phyloP scores from a whole-genome alignment of 2,329 filamentous ascomycete species.

The Didymella sp. region DNA sequence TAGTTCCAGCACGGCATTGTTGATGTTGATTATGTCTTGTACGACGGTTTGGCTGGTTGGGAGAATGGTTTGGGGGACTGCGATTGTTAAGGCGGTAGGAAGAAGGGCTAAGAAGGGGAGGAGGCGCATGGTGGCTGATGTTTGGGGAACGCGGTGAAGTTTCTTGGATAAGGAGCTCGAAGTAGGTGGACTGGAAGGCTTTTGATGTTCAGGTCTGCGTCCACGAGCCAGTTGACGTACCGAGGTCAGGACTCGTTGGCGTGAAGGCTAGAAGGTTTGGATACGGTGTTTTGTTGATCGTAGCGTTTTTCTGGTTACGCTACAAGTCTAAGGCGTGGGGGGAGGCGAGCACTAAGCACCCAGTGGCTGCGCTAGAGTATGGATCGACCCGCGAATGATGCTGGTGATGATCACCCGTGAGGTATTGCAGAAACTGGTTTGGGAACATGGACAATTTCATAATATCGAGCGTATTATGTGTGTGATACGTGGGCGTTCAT shows the following conservation, averaged over 20 bases:
- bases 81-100: constrained; percentile 8
- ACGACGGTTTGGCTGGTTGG: constrained; percentile 21
- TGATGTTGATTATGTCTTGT: constrained; percentile 28
- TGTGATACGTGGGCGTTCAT: background rate
- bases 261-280: background rate
- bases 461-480: background rate
- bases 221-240: background rate
- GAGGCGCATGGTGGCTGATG: background rate
- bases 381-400: constrained; percentile 4
- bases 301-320: background rate
- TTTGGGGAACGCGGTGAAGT: no score
- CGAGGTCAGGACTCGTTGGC: constrained; percentile 2
- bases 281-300: background rate
- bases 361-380: constrained; percentile 1
- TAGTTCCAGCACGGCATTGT: constrained; percentile 23
- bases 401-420: constrained; percentile 1
- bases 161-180: background rate
- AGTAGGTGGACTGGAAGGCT: background rate
- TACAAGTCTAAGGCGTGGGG: background rate
- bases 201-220: background rate
- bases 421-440: background rate
- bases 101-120: background rate
- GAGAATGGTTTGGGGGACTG: constrained; percentile 9
- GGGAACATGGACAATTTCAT: background rate
- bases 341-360: background rate